These are phyloP conservation scores for Phytophthora palmivora DNA, from an alignment of 352 stramenopile genomes.

Conservation along the genomic window DNA sequence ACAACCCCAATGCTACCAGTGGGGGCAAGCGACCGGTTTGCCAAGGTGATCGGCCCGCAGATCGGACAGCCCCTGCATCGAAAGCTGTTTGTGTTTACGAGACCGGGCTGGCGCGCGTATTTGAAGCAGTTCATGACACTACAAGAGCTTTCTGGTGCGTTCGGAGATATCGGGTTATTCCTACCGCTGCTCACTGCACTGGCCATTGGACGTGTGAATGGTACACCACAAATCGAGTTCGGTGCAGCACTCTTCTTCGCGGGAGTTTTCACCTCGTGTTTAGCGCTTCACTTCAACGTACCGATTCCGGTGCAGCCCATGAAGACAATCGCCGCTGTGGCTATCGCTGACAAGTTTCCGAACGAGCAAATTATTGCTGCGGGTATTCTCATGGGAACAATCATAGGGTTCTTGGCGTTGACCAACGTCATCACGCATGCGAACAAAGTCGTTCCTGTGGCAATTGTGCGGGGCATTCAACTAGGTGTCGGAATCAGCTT, in stretches of 20 bases:
- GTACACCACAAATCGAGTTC: constrained; percentile 84
- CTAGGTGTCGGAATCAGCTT: constrained; percentile 92
- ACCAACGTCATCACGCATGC: constrained; percentile 93
- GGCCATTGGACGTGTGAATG: constrained; percentile 73
- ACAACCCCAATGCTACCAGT: constrained; percentile 46
- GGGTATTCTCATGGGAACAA: constrained; percentile 83
- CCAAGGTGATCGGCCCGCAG: constrained; percentile 54
- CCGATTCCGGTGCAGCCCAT: constrained; percentile 97
- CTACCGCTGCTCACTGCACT: constrained; percentile 94
- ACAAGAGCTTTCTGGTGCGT: constrained; percentile 87
- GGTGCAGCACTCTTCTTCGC: constrained; percentile 93
- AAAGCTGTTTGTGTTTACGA: constrained; percentile 60
- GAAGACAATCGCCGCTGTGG: constrained; percentile 94
- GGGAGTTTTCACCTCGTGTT: constrained; percentile 87
- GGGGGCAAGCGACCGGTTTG: constrained; percentile 35
- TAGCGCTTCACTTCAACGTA: constrained; percentile 89
- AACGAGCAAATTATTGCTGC: constrained; percentile 85
- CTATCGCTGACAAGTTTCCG: constrained; percentile 83
- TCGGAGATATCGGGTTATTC: constrained; percentile 95
- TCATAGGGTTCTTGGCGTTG: constrained; percentile 70
- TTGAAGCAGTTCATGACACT: constrained; percentile 76
- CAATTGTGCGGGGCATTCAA: constrained; percentile 92
- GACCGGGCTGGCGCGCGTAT: constrained; percentile 61
- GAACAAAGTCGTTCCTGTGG: constrained; percentile 87
- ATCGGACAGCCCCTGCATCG: constrained; percentile 55